Conservation (phyloP, 208 protist species). For the Perkinsela sp. region DNA sequence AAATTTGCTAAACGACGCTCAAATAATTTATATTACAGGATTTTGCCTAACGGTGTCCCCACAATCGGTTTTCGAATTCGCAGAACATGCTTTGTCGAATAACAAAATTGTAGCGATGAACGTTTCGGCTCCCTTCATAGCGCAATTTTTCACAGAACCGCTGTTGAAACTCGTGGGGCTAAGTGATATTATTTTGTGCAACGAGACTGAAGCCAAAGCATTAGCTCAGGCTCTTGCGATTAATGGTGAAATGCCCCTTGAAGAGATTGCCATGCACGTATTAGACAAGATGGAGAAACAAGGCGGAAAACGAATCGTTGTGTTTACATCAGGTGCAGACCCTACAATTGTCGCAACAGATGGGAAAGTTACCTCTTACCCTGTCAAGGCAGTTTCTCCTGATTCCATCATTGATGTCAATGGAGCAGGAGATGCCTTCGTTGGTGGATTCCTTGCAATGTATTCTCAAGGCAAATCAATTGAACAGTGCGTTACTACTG, state of each 20-base stretch:
- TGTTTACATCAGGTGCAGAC: slow-evolving; percentile 76
- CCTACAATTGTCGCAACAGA: slow-evolving; percentile 44
- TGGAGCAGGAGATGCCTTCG: slow-evolving; percentile 87
- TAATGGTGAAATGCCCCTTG: slow-evolving; percentile 14
- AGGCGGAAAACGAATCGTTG: slow-evolving; percentile 38
- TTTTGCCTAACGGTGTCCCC: slow-evolving; percentile 83
- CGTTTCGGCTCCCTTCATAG: slow-evolving; percentile 81
- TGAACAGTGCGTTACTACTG: slow-evolving; percentile 46
- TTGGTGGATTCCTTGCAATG: slow-evolving; percentile 80
- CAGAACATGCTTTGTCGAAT: slow-evolving; percentile 37
- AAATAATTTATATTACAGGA: slow-evolving; percentile 69
- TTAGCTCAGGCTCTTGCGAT: slow-evolving; percentile 37
- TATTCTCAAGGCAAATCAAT: slow-evolving; percentile 22
- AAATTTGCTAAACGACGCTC: slow-evolving; percentile 12
- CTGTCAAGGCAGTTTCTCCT: slow-evolving; percentile 21
- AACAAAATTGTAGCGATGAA: slow-evolving; percentile 78
- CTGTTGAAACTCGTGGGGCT: slow-evolving; percentile 61
- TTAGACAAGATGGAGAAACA: slow-evolving; percentile 38
- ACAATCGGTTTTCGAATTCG: slow-evolving; percentile 55
- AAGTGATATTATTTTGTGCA: slow-evolving; percentile 77
- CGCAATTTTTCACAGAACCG: slow-evolving; percentile 71
- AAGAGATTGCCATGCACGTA: slow-evolving; percentile 32
- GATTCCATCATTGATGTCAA: slow-evolving; percentile 87
- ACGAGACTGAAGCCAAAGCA: slow-evolving; percentile 72
- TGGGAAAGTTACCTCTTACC: slow-evolving; percentile 11